Percentiles rank a stretch among this genome's conserved stretches.
Conservation (phyloP, 805 yeast species). For the Wilhelminamyces savonicus region DNA sequence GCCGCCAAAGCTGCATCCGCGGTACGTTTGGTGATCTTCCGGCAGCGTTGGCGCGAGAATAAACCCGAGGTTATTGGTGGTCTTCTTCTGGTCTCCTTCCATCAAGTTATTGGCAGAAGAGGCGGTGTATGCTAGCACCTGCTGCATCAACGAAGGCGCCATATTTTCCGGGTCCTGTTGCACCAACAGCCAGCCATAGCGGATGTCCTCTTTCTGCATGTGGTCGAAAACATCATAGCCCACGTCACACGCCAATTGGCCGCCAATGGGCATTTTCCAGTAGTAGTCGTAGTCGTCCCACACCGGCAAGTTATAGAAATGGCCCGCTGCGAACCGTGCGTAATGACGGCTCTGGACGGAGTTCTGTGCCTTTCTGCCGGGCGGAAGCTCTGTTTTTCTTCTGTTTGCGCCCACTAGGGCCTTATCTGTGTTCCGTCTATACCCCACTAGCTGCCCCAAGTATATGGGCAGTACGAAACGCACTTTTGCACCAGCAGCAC, state of each 20-base stretch:
- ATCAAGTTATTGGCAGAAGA: too few relatives aligned
- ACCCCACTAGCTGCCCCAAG: neutral
- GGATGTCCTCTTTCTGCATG: neutral
- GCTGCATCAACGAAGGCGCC: too few relatives aligned
- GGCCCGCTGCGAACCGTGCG: neutral
- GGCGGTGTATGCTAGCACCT: too few relatives aligned
- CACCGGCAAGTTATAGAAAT: neutral
- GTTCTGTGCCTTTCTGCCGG: neutral
- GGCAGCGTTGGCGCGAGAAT: too few relatives aligned
- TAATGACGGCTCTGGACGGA: neutral
- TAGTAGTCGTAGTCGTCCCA: neutral
- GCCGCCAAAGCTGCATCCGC: constrained; percentile 5
- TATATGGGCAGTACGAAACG: neutral
- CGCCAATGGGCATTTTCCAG: neutral
- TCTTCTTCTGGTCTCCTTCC: too few relatives aligned
- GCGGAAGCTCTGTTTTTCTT: neutral
- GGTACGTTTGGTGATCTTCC: too few relatives aligned
- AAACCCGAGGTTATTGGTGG: too few relatives aligned
- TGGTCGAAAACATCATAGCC: neutral
- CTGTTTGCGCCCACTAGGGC: neutral
- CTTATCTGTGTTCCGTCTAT: neutral
- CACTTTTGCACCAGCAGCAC: neutral
- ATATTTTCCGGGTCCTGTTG: neutral
- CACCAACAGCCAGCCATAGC: neutral
- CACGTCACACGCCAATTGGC: neutral